A percentile compares a stretch with the other conserved stretches of the same genome.
phyloP scores from a whole-genome alignment of 768 basidiomycete species.

The Leccinum sublutescens region DNA sequence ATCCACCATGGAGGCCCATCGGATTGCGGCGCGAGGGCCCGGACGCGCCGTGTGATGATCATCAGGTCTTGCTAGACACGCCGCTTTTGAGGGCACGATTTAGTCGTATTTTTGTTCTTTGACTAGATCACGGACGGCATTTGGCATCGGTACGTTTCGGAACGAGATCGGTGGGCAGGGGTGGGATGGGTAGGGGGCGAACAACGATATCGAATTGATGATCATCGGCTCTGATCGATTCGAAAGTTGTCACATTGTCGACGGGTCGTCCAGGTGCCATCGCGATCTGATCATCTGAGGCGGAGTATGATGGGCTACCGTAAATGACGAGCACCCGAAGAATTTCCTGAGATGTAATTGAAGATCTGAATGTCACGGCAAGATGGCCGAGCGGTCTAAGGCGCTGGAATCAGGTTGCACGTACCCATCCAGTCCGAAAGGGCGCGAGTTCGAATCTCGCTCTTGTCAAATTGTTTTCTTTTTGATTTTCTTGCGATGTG shows the following conservation, averaged over 20 bases:
- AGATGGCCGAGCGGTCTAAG: conserved; percentile 62
- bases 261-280: background rate
- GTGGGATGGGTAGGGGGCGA: too few relatives aligned
- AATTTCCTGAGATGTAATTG: background rate
- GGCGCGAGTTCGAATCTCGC: conserved; percentile 39
- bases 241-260: background rate
- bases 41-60: background rate
- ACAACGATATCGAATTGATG: background rate
- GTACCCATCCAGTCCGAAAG: conserved; percentile 23
- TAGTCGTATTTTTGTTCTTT: background rate
- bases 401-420: conserved; percentile 50
- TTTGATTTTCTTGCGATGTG: background rate
- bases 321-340: background rate
- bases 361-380: conserved; percentile 15
- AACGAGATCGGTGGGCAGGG: background rate
- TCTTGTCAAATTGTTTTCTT: conserved; percentile 30
- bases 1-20: background rate
- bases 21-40: background rate
- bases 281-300: background rate
- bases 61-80: background rate
- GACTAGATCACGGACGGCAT: background rate
- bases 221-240: background rate
- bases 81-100: background rate
- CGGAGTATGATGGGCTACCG: background rate
- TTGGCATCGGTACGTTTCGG: background rate